A percentile compares a stretch with the other conserved stretches of the same genome.
These are phyloP conservation scores for Amanita subjunquillea DNA, from an alignment of 768 basidiomycete genomes.

Conservation along the genomic window DNA sequence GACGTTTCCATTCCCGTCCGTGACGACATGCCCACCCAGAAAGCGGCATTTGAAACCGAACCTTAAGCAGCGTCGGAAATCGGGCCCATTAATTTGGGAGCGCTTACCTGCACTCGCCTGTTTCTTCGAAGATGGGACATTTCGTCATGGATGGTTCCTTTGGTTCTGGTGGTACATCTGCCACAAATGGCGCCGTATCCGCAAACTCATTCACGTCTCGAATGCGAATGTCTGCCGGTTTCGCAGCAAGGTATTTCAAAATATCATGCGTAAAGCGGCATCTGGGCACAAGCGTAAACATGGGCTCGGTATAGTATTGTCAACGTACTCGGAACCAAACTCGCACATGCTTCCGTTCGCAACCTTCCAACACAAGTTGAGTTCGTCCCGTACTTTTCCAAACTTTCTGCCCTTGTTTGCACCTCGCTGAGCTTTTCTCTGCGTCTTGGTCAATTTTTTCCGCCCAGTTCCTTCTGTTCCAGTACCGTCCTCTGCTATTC, in stretches of 20 bases:
- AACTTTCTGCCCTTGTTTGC: conserved; percentile 80
- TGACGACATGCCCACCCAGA: conserved; percentile 63
- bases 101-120: conserved; percentile 59
- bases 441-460: conserved; percentile 42
- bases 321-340: conserved; percentile 51
- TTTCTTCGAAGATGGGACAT: conserved; percentile 61
- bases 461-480: conserved; percentile 15
- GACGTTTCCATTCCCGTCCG: conserved; percentile 33
- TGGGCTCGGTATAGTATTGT: background rate
- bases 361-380: conserved; percentile 75
- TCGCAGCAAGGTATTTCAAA: conserved; percentile 61
- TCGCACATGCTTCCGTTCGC: conserved; percentile 66
- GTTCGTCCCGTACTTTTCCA: conserved; percentile 65
- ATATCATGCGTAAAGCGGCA: conserved; percentile 81
- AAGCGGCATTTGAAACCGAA: conserved; percentile 90
- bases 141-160: conserved; percentile 25
- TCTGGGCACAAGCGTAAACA: conserved; percentile 20
- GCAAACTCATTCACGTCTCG: conserved; percentile 34
- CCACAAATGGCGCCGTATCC: conserved; percentile 41
- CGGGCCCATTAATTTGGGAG: background rate
- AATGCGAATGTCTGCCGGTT: conserved; percentile 62
- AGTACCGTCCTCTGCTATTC: conserved; percentile 12
- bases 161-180: conserved; percentile 15
- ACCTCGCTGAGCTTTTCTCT: conserved; percentile 67
- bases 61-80: conserved; percentile 13